phyloP scores from a whole-genome alignment of 140 eudicot species.

The Cichorium intybus region DNA sequence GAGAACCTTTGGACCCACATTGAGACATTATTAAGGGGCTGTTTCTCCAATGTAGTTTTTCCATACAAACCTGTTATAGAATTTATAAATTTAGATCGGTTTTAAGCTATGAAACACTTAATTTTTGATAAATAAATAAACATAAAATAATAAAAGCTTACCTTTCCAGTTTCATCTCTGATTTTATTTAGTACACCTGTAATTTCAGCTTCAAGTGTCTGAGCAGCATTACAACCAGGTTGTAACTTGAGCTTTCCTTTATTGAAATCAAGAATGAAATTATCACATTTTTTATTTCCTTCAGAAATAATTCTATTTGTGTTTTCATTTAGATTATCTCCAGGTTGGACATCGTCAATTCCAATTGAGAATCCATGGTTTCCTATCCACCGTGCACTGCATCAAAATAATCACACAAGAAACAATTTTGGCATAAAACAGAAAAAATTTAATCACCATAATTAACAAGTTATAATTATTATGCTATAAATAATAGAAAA shows the following conservation, averaged over 20 bases:
- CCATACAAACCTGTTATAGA: constrained; percentile 69
- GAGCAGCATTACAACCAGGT: constrained; percentile 91
- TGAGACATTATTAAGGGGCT: constrained; percentile 98
- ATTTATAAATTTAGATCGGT: not conserved
- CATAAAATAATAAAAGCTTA: constrained; percentile 26
- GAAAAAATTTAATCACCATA: not conserved
- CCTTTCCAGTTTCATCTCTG: constrained; percentile 72
- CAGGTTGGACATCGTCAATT: constrained; percentile 95
- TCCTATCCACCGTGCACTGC: constrained; percentile 99
- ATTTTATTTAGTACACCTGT: constrained; percentile 57
- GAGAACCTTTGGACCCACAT: constrained; percentile 99
- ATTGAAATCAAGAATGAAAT: constrained; percentile 43
- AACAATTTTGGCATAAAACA: not conserved
- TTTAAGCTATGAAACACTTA: not conserved
- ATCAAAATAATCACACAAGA: constrained; percentile 13
- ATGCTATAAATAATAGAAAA: constrained; percentile 2
- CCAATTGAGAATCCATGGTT: constrained; percentile 99
- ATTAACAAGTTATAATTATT: not conserved
- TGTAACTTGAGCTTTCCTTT: constrained; percentile 61
- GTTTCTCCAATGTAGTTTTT: constrained; percentile 81
- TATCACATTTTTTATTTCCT: constrained; percentile 55
- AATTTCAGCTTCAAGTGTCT: constrained; percentile 83
- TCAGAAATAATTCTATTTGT: constrained; percentile 39
- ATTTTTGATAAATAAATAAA: too few relatives aligned
- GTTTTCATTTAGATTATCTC: constrained; percentile 41